These are phyloP conservation scores for Sinapis alba DNA, from an alignment of 441 rosid genomes.

Conservation along the genomic window DNA sequence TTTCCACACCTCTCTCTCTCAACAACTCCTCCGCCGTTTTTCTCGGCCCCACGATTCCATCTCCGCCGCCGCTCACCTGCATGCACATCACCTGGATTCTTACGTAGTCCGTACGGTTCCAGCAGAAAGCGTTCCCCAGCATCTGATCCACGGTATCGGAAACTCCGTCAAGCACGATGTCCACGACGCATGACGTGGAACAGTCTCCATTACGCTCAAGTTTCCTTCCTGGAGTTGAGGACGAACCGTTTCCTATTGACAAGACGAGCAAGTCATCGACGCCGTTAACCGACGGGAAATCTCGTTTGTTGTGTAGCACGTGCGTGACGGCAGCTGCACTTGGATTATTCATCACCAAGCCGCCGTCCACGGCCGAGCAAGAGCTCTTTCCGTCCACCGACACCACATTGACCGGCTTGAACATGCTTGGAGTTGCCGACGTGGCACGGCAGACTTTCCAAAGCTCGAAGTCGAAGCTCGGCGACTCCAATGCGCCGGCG, in stretches of 20 bases:
- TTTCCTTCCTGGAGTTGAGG: conserved; percentile 40
- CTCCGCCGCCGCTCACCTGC: conserved; percentile 69
- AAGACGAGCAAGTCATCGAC: conserved; percentile 86
- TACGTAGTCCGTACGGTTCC: conserved; percentile 84
- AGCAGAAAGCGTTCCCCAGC: conserved; percentile 90
- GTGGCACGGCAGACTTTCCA: conserved; percentile 95
- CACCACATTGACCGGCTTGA: conserved; percentile 65
- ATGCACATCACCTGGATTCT: conserved; percentile 76
- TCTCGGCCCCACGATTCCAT: conserved; percentile 35
- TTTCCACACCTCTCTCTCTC: conserved; percentile 79
- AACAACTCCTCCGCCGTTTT: conserved; percentile 58
- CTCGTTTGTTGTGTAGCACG: conserved; percentile 93
- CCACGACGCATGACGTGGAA: conserved; percentile 69
- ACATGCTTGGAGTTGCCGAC: conserved; percentile 77
- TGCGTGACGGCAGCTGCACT: conserved; percentile 90
- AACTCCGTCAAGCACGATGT: conserved; percentile 80
- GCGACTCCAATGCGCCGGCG: conserved; percentile 88
- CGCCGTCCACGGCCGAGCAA: conserved; percentile 87
- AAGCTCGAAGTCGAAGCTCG: conserved; percentile 86
- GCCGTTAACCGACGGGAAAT: conserved; percentile 80
- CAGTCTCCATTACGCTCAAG: conserved; percentile 56
- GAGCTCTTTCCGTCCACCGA: conserved; percentile 83
- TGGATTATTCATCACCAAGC: conserved; percentile 95
- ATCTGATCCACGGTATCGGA: conserved; percentile 92
- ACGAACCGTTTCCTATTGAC: conserved; percentile 78